Evolutionary conservation across 2,329 filamentous ascomycete species (phyloP), one percentile per base, ranked within the genome.

Genomic region (Blumeria hordei): DNA sequence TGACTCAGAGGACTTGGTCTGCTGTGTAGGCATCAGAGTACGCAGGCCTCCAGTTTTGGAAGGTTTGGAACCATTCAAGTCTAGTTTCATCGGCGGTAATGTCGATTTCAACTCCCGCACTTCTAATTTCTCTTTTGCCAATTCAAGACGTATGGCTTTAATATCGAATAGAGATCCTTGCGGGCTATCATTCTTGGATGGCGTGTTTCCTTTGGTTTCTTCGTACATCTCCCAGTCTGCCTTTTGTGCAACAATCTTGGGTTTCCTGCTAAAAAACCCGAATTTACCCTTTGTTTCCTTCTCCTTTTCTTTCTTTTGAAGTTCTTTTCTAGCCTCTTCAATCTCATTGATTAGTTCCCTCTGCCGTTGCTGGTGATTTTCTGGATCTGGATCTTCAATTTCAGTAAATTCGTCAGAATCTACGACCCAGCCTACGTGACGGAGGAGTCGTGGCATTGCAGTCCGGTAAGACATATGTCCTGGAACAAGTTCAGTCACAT

Each of bases 391-490:
- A 61, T 98, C 92, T 66, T 96, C 92, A 57, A 98, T 96, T 68
- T 98, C 92, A 0, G 78, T 81, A 64, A 96, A 98, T 65, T 96
- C 90, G 62, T 95, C 88, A 59, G 83, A 88, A 63, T 94, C 82
- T 3, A 96, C 85, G 54, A 82, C 71, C 88, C 88, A 98, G 14
- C 88, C 92, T 37, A 88, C 86, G 65, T 90, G 83, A 58, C 86
- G 80, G 54, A 98, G 73, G 16, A 98, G 73, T 56, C 78, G 78
- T 14, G 92, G 92, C 83, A 98, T 96, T 39, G 88, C 85, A 32
- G 79, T 78, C 67, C 92, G 85, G 69, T 98, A 98, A 54, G 92
- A 85, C 90, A 96, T 96, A 66, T 98, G 92, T 0, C 92, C 90
- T 33, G 81, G 78, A 14, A 96, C 90, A 50, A 83, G 71, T 55